Evolutionary conservation across 306 rosid species (phyloP).

Genomic region (Dalbergia oliveri): DNA sequence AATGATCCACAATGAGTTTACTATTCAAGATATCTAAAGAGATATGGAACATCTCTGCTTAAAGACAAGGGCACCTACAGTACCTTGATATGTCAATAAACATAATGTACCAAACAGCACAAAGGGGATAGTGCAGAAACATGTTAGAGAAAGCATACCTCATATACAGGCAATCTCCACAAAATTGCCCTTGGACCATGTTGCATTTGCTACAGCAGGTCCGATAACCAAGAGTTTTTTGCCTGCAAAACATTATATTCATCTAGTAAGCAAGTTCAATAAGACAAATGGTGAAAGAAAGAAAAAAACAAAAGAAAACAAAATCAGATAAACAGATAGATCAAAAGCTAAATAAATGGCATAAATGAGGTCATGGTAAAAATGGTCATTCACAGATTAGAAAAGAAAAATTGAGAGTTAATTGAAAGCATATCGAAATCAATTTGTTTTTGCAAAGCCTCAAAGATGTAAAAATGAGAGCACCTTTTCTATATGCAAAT

Average conservation of each 20-base stretch:
- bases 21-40: too few relatives aligned
- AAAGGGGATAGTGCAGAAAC: slow-evolving; percentile 26
- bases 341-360: neutral
- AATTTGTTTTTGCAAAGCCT: neutral
- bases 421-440: slow-evolving; percentile 6
- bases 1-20: neutral
- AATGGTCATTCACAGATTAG: neutral
- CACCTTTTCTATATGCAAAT: neutral
- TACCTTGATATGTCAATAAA: slow-evolving; percentile 9
- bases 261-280: slow-evolving; percentile 38
- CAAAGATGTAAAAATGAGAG: neutral
- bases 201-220: slow-evolving; percentile 79
- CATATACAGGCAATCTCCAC: slow-evolving; percentile 98
- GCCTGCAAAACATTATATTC: slow-evolving; percentile 66
- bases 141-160: slow-evolving; percentile 61
- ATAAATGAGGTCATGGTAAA: slow-evolving; percentile 16
- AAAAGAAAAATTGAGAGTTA: neutral
- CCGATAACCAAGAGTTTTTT: slow-evolving; percentile 87
- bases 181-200: slow-evolving; percentile 87
- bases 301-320: neutral
- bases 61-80: slow-evolving; percentile 3
- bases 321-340: slow-evolving; percentile 27
- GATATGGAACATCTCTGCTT: neutral
- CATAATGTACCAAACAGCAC: slow-evolving; percentile 27
- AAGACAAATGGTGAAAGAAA: neutral